Evolutionary conservation across 1,284 basidiomycete genomes (phyloP).

Genomic region (Moniliophthora roreri): DNA sequence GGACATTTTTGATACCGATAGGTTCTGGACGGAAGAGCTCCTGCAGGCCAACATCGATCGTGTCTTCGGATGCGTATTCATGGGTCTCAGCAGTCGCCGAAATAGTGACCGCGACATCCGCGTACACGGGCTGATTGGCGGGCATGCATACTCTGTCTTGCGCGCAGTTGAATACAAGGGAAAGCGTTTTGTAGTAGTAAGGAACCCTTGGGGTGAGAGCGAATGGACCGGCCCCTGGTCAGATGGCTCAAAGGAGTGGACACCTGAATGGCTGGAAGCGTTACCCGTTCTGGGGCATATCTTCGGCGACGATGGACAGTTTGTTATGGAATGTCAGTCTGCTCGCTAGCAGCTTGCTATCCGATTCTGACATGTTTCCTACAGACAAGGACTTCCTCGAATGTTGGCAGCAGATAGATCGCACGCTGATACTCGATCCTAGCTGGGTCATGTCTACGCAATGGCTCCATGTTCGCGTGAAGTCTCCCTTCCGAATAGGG

Average conservation of each 20-base stretch:
- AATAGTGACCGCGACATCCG: slow-evolving; percentile 31
- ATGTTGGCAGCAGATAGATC: neutral
- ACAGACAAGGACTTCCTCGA: slow-evolving; percentile 1
- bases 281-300: slow-evolving; percentile 36
- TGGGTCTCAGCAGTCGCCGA: slow-evolving; percentile 33
- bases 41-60: slow-evolving; percentile 41
- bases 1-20: slow-evolving; percentile 43
- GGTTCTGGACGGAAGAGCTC: slow-evolving; percentile 44
- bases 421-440: slow-evolving; percentile 10
- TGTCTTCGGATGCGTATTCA: slow-evolving; percentile 43
- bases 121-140: slow-evolving; percentile 39
- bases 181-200: slow-evolving; percentile 49
- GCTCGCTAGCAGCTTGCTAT: too few relatives aligned
- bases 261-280: slow-evolving; percentile 41
- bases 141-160: slow-evolving; percentile 53
- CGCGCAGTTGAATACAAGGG: slow-evolving; percentile 46
- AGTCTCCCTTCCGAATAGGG: slow-evolving; percentile 36
- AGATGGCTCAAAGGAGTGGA: slow-evolving; percentile 55
- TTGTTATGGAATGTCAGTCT: slow-evolving; percentile 54
- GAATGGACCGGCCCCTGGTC: slow-evolving; percentile 55
- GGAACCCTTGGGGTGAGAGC: slow-evolving; percentile 52
- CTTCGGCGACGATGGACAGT: slow-evolving; percentile 51
- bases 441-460: slow-evolving; percentile 46
- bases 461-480: slow-evolving; percentile 40
- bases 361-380: neutral